Conservation (phyloP, 208 protist species). For the Spongospora subterranea region DNA sequence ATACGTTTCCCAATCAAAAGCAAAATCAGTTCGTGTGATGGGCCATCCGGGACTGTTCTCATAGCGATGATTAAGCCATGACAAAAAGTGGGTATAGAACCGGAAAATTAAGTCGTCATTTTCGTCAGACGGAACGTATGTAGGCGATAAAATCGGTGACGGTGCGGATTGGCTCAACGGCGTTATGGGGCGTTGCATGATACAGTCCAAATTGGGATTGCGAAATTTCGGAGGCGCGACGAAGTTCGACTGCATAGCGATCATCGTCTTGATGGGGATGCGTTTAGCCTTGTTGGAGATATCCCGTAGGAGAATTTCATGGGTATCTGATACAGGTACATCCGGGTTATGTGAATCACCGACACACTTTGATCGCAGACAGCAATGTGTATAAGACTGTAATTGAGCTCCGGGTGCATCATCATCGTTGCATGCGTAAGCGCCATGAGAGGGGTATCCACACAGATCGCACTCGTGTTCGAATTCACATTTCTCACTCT, state of each 20-base stretch:
- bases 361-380: slow-evolving; percentile 49
- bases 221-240: not conserved
- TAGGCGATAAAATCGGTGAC: not conserved
- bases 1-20: slow-evolving; percentile 41
- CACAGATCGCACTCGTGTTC: slow-evolving; percentile 20
- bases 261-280: not conserved
- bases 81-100: slow-evolving; percentile 20
- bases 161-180: not conserved
- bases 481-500: not conserved
- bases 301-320: not conserved
- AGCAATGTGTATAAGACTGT: slow-evolving; percentile 38
- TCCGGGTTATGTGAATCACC: slow-evolving; percentile 44
- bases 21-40: not conserved
- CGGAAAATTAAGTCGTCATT: not conserved
- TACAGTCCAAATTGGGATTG: not conserved
- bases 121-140: not conserved
- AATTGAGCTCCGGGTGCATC: not conserved
- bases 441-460: not conserved
- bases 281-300: not conserved
- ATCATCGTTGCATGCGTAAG: not conserved
- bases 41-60: not conserved
- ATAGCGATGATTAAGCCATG: not conserved
- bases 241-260: not conserved
- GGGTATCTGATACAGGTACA: not conserved
- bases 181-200: not conserved